phyloP scores from a whole-genome alignment of 805 yeast genomes.

The Saccharomycopsis lassenensis region DNA sequence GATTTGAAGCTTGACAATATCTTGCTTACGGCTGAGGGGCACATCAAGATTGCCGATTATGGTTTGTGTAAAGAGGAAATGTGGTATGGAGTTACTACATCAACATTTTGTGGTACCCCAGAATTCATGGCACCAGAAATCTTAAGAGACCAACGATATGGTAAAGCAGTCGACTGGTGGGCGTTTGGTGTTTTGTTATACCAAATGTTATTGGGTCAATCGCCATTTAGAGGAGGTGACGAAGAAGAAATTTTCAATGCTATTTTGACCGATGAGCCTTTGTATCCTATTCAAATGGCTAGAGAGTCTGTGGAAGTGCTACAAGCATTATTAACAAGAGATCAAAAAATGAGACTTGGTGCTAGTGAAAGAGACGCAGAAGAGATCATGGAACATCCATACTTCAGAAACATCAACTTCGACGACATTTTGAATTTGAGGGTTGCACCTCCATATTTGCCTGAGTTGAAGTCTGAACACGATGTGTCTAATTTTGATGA shows the following conservation, averaged over 20 bases:
- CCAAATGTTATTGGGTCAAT: constrained; percentile 93
- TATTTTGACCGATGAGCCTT: constrained; percentile 89
- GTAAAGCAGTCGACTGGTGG: constrained; percentile 99
- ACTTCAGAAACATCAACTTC: constrained; percentile 81
- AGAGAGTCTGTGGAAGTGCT: constrained; percentile 90
- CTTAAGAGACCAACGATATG: constrained; percentile 82
- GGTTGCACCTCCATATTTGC: constrained; percentile 82
- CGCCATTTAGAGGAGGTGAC: constrained; percentile 96
- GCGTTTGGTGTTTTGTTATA: constrained; percentile 94
- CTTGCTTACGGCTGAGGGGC: constrained; percentile 80
- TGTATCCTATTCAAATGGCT: constrained; percentile 95
- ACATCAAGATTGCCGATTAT: constrained; percentile 92
- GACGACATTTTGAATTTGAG: constrained; percentile 67
- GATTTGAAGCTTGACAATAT: constrained; percentile 94
- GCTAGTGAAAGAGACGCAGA: constrained; percentile 79
- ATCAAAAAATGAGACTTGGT: constrained; percentile 77
- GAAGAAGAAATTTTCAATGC: constrained; percentile 97
- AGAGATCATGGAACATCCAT: constrained; percentile 93
- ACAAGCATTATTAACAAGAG: constrained; percentile 84
- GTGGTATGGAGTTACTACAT: constrained; percentile 78
- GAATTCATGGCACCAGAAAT: constrained; percentile 99
- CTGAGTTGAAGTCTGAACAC: constrained; percentile 76
- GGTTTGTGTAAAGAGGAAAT: constrained; percentile 93
- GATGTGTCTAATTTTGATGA: constrained; percentile 91
- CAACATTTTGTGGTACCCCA: constrained; percentile 98